phyloP scores from a whole-genome alignment of 768 basidiomycete species.

The Podaxis carcinomalis region DNA sequence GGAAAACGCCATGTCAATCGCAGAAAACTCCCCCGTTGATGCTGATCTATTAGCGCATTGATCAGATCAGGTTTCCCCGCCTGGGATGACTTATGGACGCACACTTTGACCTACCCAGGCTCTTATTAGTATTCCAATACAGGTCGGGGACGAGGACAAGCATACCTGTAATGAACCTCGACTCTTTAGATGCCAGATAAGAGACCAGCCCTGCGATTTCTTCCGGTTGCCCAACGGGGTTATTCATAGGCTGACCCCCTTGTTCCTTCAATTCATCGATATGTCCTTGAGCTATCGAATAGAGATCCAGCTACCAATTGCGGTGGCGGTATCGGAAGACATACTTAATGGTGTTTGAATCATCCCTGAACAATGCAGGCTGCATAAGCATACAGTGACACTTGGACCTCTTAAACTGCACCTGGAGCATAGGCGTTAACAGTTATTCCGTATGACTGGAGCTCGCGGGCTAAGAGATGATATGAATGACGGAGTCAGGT shows the following conservation, averaged over 20 bases:
- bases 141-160: not conserved
- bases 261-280: not conserved
- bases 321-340: not conserved
- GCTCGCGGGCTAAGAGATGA: conserved; percentile 26
- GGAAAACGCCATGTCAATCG: not conserved
- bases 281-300: not conserved
- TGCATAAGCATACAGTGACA: not conserved
- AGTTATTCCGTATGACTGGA: conserved; percentile 33
- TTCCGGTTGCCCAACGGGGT: conserved; percentile 1
- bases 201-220: conserved; percentile 18
- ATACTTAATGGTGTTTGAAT: not conserved
- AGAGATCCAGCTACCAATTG: not conserved
- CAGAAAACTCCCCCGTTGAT: not conserved
- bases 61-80: not conserved
- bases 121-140: not conserved
- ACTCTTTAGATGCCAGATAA: conserved; percentile 17
- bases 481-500: not conserved
- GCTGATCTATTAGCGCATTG: not conserved
- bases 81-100: not conserved
- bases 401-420: not conserved
- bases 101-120: not conserved
- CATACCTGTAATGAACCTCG: conserved; percentile 17
- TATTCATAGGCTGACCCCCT: not conserved
- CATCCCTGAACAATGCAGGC: not conserved
- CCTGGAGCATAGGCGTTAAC: conserved; percentile 42